Percentiles rank a stretch among this genome's conserved stretches.
phyloP scores from a whole-genome alignment of 2,329 filamentous ascomycete genomes.

The Apiospora koreana region DNA sequence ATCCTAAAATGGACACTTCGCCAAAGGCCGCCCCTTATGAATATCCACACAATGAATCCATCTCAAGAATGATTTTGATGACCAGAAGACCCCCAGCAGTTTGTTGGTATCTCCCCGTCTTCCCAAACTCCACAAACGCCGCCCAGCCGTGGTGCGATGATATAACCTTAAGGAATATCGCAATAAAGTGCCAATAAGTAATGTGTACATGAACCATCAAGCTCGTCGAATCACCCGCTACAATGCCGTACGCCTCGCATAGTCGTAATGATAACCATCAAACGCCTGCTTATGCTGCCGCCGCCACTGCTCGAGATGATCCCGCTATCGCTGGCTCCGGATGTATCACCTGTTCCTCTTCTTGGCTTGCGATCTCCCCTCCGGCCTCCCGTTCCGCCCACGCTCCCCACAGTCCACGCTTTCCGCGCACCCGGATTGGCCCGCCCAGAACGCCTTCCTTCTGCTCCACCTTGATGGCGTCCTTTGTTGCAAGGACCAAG shows the following conservation, averaged over 20 bases:
- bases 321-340: constrained; percentile 35
- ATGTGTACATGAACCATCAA: constrained; percentile 36
- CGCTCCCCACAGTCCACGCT: constrained; percentile 93
- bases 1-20: not conserved
- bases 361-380: constrained; percentile 58
- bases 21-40: not conserved
- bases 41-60: not conserved
- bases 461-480: constrained; percentile 96
- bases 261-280: constrained; percentile 5
- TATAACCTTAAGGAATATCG: constrained; percentile 21
- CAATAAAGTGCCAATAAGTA: constrained; percentile 26
- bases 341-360: constrained; percentile 42
- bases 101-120: constrained; percentile 33
- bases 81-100: constrained; percentile 30
- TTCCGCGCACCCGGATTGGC: constrained; percentile 80
- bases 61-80: constrained; percentile 26
- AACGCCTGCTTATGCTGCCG: constrained; percentile 26
- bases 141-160: constrained; percentile 23
- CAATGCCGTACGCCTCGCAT: constrained; percentile 11
- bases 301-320: constrained; percentile 32
- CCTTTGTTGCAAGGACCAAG: constrained; percentile 93
- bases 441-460: constrained; percentile 70
- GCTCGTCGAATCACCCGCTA: constrained; percentile 23
- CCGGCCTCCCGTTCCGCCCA: constrained; percentile 84
- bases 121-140: constrained; percentile 32